Conservation (phyloP, 768 basidiomycete species). For the Rhizopogon vulgaris region DNA sequence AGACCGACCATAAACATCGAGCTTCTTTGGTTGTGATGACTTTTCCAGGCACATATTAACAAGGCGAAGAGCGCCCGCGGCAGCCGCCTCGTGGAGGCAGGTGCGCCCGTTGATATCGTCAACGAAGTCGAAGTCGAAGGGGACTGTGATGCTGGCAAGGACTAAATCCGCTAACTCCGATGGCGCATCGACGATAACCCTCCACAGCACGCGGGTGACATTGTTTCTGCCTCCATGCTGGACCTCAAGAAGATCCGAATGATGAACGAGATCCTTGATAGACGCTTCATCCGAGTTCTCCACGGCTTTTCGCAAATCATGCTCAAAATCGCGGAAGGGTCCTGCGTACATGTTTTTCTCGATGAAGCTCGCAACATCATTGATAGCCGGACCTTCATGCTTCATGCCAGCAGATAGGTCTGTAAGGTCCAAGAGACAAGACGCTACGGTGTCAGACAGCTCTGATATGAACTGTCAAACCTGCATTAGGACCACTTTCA, state of each 20-base stretch:
- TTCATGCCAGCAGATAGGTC: conserved; percentile 69
- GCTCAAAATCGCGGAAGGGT: conserved; percentile 84
- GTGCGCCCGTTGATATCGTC: conserved; percentile 97
- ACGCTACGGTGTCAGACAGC: conserved; percentile 86
- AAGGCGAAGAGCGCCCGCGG: conserved; percentile 72
- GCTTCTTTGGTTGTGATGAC: conserved; percentile 61
- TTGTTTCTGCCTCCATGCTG: conserved; percentile 57
- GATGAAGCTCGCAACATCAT: conserved; percentile 65
- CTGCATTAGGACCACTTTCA: conserved; percentile 10
- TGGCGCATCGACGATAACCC: conserved; percentile 78
- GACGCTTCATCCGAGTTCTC: conserved; percentile 51
- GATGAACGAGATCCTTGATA: conserved; percentile 63
- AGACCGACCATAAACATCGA: conserved; percentile 88
- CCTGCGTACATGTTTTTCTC: conserved; percentile 59
- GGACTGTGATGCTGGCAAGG: conserved; percentile 53
- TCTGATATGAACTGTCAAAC: conserved; percentile 82
- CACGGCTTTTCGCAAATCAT: conserved; percentile 76
- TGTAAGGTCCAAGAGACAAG: conserved; percentile 73
- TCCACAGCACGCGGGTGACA: conserved; percentile 93
- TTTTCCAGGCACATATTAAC: conserved; percentile 76
- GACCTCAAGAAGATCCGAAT: conserved; percentile 60
- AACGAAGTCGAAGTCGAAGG: conserved; percentile 86
- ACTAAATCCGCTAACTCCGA: conserved; percentile 69
- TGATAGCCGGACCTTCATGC: conserved; percentile 73
- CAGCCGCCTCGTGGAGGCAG: conserved; percentile 89